These are phyloP conservation scores for Raffaelea ambrosiae DNA, from an alignment of 2,329 filamentous ascomycete species.

Conservation along the genomic window DNA sequence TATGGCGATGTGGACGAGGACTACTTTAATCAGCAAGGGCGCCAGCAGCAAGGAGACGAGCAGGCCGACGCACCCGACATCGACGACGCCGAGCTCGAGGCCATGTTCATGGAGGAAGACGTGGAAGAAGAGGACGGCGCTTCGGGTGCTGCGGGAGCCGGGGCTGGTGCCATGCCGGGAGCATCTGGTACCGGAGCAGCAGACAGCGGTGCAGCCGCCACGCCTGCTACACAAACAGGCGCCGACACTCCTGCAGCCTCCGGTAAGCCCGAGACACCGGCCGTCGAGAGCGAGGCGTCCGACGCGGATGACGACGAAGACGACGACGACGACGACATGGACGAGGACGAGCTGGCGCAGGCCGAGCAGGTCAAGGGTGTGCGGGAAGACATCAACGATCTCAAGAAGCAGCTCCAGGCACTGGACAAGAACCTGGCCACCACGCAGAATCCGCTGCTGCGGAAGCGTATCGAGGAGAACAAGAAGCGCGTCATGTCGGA, in stretches of 20 bases:
- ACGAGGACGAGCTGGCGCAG: conserved; percentile 42
- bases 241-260: conserved; percentile 36
- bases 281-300: conserved; percentile 32
- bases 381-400: conserved; percentile 39
- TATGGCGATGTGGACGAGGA: conserved; percentile 54
- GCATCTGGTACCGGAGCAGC: conserved; percentile 29
- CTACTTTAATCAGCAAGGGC: conserved; percentile 20
- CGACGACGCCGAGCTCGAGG: conserved; percentile 27
- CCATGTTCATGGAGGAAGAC: conserved; percentile 35
- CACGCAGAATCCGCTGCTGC: conserved; percentile 38
- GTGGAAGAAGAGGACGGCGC: conserved; percentile 40
- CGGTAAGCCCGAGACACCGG: conserved; percentile 26
- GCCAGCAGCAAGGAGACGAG: conserved; percentile 15
- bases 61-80: conserved; percentile 17
- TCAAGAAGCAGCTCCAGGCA: conserved; percentile 40
- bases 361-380: conserved; percentile 45
- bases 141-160: conserved; percentile 17
- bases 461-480: conserved; percentile 38
- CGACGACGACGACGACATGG: conserved; percentile 44
- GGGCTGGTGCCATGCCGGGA: neutral
- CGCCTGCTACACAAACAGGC: conserved; percentile 28
- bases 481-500: conserved; percentile 38
- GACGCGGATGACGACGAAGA: conserved; percentile 44
- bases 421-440: conserved; percentile 35
- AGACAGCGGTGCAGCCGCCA: conserved; percentile 38